A percentile compares a stretch with the other conserved stretches of the same genome.
phyloP scores from a whole-genome alignment of 2,329 filamentous ascomycete species.

The Fusarium sp. region DNA sequence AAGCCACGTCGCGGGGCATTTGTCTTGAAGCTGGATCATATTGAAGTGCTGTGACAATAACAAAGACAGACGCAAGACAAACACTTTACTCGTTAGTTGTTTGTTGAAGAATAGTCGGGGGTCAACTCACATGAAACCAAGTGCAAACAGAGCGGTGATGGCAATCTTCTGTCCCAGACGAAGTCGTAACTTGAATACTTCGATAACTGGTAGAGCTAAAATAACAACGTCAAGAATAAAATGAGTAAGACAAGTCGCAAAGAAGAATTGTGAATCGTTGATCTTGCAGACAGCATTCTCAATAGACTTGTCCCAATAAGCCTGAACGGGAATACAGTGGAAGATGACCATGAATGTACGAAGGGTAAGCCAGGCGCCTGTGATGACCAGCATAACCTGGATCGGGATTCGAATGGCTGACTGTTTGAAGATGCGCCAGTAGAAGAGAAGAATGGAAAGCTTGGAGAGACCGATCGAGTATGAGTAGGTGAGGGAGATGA shows the following conservation, averaged over 20 bases:
- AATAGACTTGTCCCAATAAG: constrained; percentile 52
- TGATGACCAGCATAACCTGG: constrained; percentile 41
- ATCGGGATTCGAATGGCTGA: constrained; percentile 50
- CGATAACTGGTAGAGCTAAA: constrained; percentile 49
- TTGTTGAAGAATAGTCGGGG: fast-evolving
- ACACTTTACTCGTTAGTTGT: constrained; percentile 27
- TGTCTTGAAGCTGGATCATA: constrained; percentile 38
- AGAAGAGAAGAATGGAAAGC: constrained; percentile 50
- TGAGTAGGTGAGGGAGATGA: constrained; percentile 41
- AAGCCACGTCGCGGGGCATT: constrained; percentile 38
- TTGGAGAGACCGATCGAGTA: constrained; percentile 49
- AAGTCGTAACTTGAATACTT: constrained; percentile 51
- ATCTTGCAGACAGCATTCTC: constrained; percentile 50
- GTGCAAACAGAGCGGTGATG: constrained; percentile 48
- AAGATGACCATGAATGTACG: constrained; percentile 53
- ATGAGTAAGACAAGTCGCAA: constrained; percentile 52
- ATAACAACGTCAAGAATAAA: constrained; percentile 52
- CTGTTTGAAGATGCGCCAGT: constrained; percentile 50
- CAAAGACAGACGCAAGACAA: constrained; percentile 39
- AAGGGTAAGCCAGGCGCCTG: constrained; percentile 48
- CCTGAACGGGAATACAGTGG: constrained; percentile 52
- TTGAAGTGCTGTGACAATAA: constrained; percentile 26
- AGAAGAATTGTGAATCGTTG: constrained; percentile 51
- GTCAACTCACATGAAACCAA: constrained; percentile 47
- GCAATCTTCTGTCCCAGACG: constrained; percentile 49